Evolutionary conservation across 148 eudicot genomes (phyloP).

Genomic region (Silene uniflora): DNA sequence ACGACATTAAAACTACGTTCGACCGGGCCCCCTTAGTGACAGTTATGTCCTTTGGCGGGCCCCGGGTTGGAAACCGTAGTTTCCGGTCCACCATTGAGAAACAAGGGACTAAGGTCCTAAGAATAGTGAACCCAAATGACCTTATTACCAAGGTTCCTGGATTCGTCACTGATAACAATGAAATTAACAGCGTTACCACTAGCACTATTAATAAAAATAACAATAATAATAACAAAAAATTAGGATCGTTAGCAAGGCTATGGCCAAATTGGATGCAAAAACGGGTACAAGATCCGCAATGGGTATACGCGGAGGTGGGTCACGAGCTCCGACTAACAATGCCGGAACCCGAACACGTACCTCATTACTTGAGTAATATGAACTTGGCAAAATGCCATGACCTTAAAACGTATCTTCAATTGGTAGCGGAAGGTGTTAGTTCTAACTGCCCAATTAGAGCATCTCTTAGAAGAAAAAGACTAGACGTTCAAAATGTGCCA

Average conservation of each 20-base stretch:
- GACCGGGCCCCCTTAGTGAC: conserved; percentile 44
- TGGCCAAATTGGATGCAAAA: conserved; percentile 48
- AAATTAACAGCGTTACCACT: not conserved
- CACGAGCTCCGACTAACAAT: conserved; percentile 52
- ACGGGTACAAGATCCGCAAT: conserved; percentile 45
- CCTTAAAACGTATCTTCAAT: conserved; percentile 64
- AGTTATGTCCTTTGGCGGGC: conserved; percentile 84
- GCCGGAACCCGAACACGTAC: conserved; percentile 20
- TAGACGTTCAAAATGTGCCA: not conserved
- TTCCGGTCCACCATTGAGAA: conserved; percentile 50
- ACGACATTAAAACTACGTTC: conserved; percentile 57
- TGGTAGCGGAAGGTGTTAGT: conserved; percentile 49
- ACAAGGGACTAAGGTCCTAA: conserved; percentile 61
- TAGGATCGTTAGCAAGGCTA: not conserved
- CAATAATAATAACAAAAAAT: not conserved
- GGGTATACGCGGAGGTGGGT: conserved; percentile 84
- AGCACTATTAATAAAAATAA: not conserved
- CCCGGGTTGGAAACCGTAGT: conserved; percentile 69
- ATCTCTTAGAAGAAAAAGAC: conserved; percentile 32
- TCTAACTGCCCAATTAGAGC: conserved; percentile 54
- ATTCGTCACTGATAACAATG: conserved; percentile 39
- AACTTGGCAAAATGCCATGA: conserved; percentile 75
- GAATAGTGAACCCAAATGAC: conserved; percentile 75
- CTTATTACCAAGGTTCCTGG: conserved; percentile 78
- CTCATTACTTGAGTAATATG: conserved; percentile 28